Conservation (phyloP, 1,139 yeast genomes). For the Magnusiomyces magnusii region DNA sequence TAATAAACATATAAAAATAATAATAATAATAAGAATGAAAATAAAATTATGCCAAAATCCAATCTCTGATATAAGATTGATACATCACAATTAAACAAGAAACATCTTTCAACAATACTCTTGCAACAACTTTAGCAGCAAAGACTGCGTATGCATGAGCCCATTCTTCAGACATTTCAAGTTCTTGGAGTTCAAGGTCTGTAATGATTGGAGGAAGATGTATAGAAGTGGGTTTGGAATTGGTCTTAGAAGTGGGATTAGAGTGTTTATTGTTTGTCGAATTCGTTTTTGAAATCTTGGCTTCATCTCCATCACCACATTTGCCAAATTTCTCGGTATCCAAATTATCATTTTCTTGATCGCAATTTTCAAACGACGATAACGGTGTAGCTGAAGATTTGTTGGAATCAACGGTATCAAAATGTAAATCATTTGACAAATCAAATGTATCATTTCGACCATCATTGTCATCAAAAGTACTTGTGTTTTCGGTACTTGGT, state of each 20-base stretch:
- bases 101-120: conserved; percentile 23
- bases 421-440: background rate
- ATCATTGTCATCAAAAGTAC: background rate
- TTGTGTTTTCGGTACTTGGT: no score
- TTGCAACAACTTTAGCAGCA: conserved; percentile 21
- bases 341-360: no score
- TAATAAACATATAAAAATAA: background rate
- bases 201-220: background rate
- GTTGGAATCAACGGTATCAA: no score
- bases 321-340: no score
- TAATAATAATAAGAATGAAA: no score
- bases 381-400: no score
- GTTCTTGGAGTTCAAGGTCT: background rate
- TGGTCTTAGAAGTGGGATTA: no score
- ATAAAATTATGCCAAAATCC: conserved; percentile 6
- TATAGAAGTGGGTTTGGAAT: background rate
- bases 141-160: conserved; percentile 20
- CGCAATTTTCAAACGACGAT: no score
- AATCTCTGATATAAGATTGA: conserved; percentile 21
- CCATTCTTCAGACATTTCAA: conserved; percentile 17
- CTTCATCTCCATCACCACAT: no score
- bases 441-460: no score
- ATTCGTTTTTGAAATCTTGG: no score
- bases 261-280: no score
- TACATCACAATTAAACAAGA: conserved; percentile 20